A percentile compares a stretch with the other conserved stretches of the same genome.
These are phyloP conservation scores for Phytophthora capsici DNA, from an alignment of 352 stramenopile genomes.

Conservation along the genomic window DNA sequence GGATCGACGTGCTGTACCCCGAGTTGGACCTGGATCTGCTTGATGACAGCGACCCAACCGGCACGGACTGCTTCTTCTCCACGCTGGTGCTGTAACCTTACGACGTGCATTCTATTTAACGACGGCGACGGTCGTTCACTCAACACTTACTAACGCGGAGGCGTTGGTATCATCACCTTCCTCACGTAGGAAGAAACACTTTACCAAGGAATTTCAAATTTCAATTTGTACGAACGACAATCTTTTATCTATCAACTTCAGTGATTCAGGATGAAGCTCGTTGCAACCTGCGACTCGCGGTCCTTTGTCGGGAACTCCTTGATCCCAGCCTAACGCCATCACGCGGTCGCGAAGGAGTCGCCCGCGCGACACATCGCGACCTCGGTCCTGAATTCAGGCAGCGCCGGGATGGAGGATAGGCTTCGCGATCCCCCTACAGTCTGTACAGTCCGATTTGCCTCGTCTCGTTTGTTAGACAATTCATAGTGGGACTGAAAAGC, in stretches of 20 bases:
- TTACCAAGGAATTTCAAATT: neutral
- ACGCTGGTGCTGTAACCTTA: slow-evolving; percentile 21
- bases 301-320: too few species aligned
- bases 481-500: slow-evolving; percentile 15
- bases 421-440: neutral
- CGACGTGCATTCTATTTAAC: slow-evolving; percentile 36
- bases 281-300: too few species aligned
- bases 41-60: slow-evolving; percentile 16
- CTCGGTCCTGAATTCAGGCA: slow-evolving; percentile 22
- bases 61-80: slow-evolving; percentile 25
- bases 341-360: neutral
- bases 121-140: slow-evolving; percentile 3
- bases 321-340: slow-evolving; percentile 16
- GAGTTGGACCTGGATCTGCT: slow-evolving; percentile 52
- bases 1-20: slow-evolving; percentile 74
- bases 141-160: slow-evolving; percentile 12
- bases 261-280: too few species aligned
- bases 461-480: slow-evolving; percentile 26
- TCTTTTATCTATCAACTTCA: neutral
- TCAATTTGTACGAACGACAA: slow-evolving; percentile 1
- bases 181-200: slow-evolving; percentile 1
- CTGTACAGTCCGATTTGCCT: slow-evolving; percentile 8
- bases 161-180: slow-evolving; percentile 6
- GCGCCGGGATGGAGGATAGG: slow-evolving; percentile 27
- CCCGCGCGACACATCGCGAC: slow-evolving; percentile 18